Conservation (phyloP, 1,284 basidiomycete species). For the Amylostereum areolatum region DNA sequence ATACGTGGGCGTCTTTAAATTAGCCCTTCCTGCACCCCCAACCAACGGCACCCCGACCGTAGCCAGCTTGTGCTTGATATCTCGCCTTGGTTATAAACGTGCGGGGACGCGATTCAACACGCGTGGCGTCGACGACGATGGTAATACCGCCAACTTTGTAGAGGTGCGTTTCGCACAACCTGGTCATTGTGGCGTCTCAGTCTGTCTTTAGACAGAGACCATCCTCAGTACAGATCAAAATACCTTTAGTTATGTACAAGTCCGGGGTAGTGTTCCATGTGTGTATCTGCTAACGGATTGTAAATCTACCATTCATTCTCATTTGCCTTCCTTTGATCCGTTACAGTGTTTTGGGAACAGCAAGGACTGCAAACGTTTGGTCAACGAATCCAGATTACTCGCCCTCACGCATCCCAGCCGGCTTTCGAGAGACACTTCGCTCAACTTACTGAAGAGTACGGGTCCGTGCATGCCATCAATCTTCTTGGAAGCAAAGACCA, state of each 20-base stretch:
- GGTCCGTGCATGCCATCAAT: slow-evolving; percentile 79
- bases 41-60: slow-evolving; percentile 60
- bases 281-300: slow-evolving; percentile 29
- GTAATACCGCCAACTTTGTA: slow-evolving; percentile 96
- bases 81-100: slow-evolving; percentile 88
- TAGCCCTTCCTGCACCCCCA: slow-evolving; percentile 68
- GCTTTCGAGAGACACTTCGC: slow-evolving; percentile 94
- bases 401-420: slow-evolving; percentile 93
- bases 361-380: slow-evolving; percentile 89
- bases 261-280: slow-evolving; percentile 92
- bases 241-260: slow-evolving; percentile 87
- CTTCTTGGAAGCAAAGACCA: slow-evolving; percentile 89
- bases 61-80: slow-evolving; percentile 75
- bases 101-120: slow-evolving; percentile 98
- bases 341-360: slow-evolving; percentile 94
- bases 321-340: slow-evolving; percentile 8
- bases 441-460: slow-evolving; percentile 81
- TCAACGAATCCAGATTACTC: slow-evolving; percentile 87
- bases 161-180: slow-evolving; percentile 50
- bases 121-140: slow-evolving; percentile 96
- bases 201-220: slow-evolving; percentile 71
- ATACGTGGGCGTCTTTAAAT: slow-evolving; percentile 71
- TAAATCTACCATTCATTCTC: slow-evolving; percentile 10
- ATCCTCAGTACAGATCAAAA: slow-evolving; percentile 81
- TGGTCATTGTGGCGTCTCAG: slow-evolving; percentile 10